Evolutionary conservation across 2,329 filamentous ascomycete species (phyloP).

Genomic region (Talaromyces funiculosus): DNA sequence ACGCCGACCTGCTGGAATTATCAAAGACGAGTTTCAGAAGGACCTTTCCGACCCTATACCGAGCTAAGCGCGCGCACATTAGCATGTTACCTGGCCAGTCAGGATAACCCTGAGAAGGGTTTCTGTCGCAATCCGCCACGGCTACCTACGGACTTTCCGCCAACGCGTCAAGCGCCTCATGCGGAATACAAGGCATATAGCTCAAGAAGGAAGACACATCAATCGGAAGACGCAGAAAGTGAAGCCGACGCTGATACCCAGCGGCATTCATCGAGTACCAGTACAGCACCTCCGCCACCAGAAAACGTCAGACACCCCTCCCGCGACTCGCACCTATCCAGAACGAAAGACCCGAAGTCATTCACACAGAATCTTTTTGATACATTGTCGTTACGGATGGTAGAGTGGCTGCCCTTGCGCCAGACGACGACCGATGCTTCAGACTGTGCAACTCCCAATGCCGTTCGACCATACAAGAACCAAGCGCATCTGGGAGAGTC

Average conservation of each 20-base stretch:
- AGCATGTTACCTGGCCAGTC: slow-evolving; percentile 72
- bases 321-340: slow-evolving; percentile 20
- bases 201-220: background rate
- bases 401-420: slow-evolving; percentile 43
- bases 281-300: background rate
- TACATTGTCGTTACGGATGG: slow-evolving; percentile 40
- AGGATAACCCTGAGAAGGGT: slow-evolving; percentile 66
- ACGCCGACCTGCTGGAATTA: slow-evolving; percentile 77
- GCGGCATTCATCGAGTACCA: background rate
- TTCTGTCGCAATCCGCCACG: slow-evolving; percentile 54
- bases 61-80: slow-evolving; percentile 74
- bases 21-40: slow-evolving; percentile 61
- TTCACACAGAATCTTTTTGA: slow-evolving; percentile 56
- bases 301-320: slow-evolving; percentile 12
- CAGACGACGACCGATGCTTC: slow-evolving; percentile 22
- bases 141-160: slow-evolving; percentile 22
- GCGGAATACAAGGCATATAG: slow-evolving; percentile 5
- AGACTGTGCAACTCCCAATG: slow-evolving; percentile 15
- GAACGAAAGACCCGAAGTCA: slow-evolving; percentile 53
- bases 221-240: background rate
- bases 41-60: slow-evolving; percentile 72
- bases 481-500: background rate
- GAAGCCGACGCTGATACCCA: background rate
- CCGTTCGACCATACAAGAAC: slow-evolving; percentile 3
- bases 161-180: slow-evolving; percentile 23